Conservation (phyloP, 208 protist species). For the Borovskyia barvae region DNA sequence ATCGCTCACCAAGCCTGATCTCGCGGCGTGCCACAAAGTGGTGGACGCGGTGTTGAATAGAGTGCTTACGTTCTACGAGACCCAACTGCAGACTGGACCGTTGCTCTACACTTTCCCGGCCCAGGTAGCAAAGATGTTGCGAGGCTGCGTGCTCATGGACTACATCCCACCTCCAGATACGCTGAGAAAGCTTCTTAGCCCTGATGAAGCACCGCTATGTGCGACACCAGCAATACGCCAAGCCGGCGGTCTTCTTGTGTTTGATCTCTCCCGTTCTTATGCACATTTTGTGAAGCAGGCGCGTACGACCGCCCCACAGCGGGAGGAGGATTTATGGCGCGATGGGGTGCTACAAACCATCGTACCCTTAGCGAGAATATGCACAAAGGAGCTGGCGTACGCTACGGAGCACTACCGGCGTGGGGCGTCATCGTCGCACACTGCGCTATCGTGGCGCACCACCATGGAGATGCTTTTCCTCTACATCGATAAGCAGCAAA, state of each 20-base stretch:
- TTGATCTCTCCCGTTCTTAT: constrained; percentile 69
- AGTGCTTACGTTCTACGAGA: constrained; percentile 11
- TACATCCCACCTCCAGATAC: constrained; percentile 34
- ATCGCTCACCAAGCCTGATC: constrained; percentile 12
- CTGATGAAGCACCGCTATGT: neutral
- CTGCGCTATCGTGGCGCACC: constrained; percentile 61
- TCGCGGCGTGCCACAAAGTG: constrained; percentile 13
- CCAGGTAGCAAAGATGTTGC: constrained; percentile 48
- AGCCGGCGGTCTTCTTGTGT: constrained; percentile 46
- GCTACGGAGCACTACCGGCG: neutral
- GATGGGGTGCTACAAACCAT: constrained; percentile 30
- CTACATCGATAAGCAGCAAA: constrained; percentile 50
- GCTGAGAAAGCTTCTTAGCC: constrained; percentile 34
- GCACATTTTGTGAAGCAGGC: constrained; percentile 47
- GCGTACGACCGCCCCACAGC: constrained; percentile 2
- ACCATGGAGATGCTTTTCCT: constrained; percentile 45
- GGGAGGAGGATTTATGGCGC: constrained; percentile 37
- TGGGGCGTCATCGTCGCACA: constrained; percentile 18
- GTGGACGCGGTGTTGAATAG: constrained; percentile 10
- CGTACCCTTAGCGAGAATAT: constrained; percentile 37
- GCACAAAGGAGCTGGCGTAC: constrained; percentile 12
- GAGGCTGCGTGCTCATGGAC: constrained; percentile 53
- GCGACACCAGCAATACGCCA: constrained; percentile 11
- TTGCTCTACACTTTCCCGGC: constrained; percentile 33
- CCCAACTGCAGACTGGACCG: constrained; percentile 9